These are phyloP conservation scores for Taxillus chinensis DNA, from an alignment of 164 flowering plant genomes.

Conservation along the genomic window DNA sequence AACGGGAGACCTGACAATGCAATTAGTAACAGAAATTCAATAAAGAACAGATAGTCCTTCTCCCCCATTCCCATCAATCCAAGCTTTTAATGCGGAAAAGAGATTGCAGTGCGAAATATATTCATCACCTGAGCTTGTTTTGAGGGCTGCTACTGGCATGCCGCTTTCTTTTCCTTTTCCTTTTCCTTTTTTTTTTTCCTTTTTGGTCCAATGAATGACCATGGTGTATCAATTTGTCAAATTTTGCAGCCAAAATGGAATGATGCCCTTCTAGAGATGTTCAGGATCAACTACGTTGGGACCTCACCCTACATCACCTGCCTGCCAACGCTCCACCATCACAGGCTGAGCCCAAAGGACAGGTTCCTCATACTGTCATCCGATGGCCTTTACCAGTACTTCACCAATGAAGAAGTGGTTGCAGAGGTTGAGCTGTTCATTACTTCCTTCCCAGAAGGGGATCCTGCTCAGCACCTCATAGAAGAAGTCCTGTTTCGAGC, in stretches of 20 bases:
- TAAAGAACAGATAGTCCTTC: too few species aligned
- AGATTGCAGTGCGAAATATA: too few species aligned
- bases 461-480: slow-evolving; percentile 2
- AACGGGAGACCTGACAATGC: too few species aligned
- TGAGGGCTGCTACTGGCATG: too few species aligned
- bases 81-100: too few species aligned
- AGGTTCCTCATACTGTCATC: slow-evolving; percentile 4
- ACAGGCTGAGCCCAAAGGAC: neutral
- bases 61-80: too few species aligned
- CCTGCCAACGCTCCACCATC: neutral
- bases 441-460: slow-evolving; percentile 1
- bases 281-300: slow-evolving; percentile 3
- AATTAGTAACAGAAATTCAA: too few species aligned
- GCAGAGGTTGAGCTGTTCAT: slow-evolving; percentile 4
- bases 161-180: too few species aligned
- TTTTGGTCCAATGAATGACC: too few species aligned
- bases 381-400: slow-evolving; percentile 3
- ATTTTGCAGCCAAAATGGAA: slow-evolving; percentile 4
- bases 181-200: too few species aligned
- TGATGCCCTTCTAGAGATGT: neutral
- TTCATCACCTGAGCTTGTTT: too few species aligned
- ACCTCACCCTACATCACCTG: slow-evolving; percentile 2
- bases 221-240: too few species aligned
- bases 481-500: slow-evolving; percentile 5
- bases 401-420: slow-evolving; percentile 6